Conservation (phyloP, 768 basidiomycete genomes). For the Lentinula aciculospora region DNA sequence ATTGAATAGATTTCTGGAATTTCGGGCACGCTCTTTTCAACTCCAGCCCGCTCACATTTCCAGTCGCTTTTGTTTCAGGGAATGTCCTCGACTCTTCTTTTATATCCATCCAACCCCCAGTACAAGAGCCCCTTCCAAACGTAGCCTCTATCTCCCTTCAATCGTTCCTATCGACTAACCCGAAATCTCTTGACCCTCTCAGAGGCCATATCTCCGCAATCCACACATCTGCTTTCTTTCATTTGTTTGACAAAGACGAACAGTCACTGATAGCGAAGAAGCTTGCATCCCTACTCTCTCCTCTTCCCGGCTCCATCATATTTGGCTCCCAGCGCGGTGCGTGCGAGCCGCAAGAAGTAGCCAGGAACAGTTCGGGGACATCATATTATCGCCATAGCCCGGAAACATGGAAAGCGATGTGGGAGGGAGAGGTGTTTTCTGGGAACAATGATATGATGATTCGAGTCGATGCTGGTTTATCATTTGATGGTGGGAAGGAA, state of each 20-base stretch:
- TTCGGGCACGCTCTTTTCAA: slow-evolving; percentile 43
- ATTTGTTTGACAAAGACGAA: slow-evolving; percentile 30
- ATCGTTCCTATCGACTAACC: slow-evolving; percentile 12
- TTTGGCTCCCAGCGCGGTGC: slow-evolving; percentile 24
- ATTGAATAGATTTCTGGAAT: slow-evolving; percentile 40
- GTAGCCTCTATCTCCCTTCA: slow-evolving; percentile 13
- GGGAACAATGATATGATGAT: neutral
- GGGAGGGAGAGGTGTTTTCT: slow-evolving; percentile 7
- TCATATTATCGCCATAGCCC: slow-evolving; percentile 14
- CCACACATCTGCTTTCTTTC: slow-evolving; percentile 37
- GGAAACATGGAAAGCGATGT: slow-evolving; percentile 15
- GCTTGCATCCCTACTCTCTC: slow-evolving; percentile 25
- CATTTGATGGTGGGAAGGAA: neutral
- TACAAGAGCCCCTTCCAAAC: slow-evolving; percentile 3
- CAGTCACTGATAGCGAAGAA: slow-evolving; percentile 27
- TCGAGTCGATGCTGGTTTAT: neutral
- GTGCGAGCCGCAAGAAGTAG: slow-evolving; percentile 14
- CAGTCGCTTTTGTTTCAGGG: slow-evolving; percentile 36
- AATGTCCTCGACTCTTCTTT: slow-evolving; percentile 33
- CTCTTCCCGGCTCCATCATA: slow-evolving; percentile 28
- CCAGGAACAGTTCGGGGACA: neutral
- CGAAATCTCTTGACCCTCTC: slow-evolving; percentile 26
- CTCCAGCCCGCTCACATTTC: slow-evolving; percentile 31
- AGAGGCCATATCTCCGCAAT: slow-evolving; percentile 35
- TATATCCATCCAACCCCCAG: slow-evolving; percentile 19